Percentiles rank a stretch among this genome's conserved stretches.
phyloP scores from a whole-genome alignment of 805 yeast genomes.

The Saturnispora diversa region DNA sequence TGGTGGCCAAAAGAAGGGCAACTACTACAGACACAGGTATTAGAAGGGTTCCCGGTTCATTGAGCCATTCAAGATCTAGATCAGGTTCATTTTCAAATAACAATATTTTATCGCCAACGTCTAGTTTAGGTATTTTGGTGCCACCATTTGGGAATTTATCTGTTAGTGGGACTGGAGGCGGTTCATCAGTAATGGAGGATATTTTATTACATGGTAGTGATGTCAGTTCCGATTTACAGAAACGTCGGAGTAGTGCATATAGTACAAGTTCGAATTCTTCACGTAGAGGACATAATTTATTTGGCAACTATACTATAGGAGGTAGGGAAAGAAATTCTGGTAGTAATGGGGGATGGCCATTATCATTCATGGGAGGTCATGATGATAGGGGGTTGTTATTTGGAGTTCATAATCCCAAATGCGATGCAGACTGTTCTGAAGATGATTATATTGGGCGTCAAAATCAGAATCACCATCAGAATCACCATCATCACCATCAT shows the following conservation, averaged over 20 bases:
- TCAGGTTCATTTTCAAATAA: constrained; percentile 9
- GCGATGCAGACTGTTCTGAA: no score
- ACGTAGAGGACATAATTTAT: constrained; percentile 1
- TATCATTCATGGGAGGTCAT: no score
- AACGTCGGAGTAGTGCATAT: not conserved
- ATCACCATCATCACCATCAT: no score
- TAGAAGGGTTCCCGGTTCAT: constrained; percentile 15
- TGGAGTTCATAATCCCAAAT: no score
- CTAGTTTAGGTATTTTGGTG: constrained; percentile 3
- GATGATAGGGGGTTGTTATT: no score
- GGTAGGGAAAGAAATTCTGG: no score
- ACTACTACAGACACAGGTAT: constrained; percentile 22
- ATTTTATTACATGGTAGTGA: not conserved
- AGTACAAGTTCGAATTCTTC: constrained; percentile 2
- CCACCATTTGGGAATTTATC: constrained; percentile 7
- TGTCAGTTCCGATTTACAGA: not conserved
- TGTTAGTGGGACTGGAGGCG: not conserved
- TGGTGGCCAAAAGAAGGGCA: constrained; percentile 20
- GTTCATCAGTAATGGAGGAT: not conserved
- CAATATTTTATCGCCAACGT: constrained; percentile 2
- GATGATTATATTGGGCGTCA: no score
- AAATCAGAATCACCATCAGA: no score
- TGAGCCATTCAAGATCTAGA: constrained; percentile 10
- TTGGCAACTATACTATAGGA: constrained; percentile 5
- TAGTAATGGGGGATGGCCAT: no score